Evolutionary conservation across 2,329 filamentous ascomycete species (phyloP).

Genomic region (Exserohilum rostratum): DNA sequence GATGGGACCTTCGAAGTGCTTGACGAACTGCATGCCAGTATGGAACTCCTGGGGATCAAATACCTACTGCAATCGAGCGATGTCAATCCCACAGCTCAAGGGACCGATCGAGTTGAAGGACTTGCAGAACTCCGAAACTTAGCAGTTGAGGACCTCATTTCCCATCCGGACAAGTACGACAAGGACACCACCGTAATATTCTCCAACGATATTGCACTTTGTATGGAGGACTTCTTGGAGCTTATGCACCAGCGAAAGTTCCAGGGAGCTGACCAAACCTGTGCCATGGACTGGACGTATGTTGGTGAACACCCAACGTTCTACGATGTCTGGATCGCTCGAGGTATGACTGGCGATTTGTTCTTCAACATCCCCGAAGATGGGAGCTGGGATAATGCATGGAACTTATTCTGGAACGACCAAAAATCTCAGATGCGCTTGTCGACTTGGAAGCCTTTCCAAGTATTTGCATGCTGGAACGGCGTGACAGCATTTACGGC

Average conservation of each 20-base stretch:
- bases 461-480: slow-evolving; percentile 68
- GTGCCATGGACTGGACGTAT: slow-evolving; percentile 65
- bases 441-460: slow-evolving; percentile 55
- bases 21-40: slow-evolving; percentile 45
- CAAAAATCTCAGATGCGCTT: slow-evolving; percentile 45
- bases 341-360: slow-evolving; percentile 59
- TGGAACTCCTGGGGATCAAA: slow-evolving; percentile 45
- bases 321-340: slow-evolving; percentile 64
- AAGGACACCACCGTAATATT: slow-evolving; percentile 89
- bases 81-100: slow-evolving; percentile 49
- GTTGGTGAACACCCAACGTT: slow-evolving; percentile 55
- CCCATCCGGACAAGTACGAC: slow-evolving; percentile 83
- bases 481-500: slow-evolving; percentile 60
- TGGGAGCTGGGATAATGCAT: slow-evolving; percentile 53
- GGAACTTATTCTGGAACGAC: slow-evolving; percentile 58
- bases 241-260: slow-evolving; percentile 56
- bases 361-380: slow-evolving; percentile 62
- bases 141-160: slow-evolving; percentile 56
- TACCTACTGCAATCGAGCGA: slow-evolving; percentile 55
- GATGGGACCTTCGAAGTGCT: slow-evolving; percentile 63
- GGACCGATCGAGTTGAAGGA: slow-evolving; percentile 52
- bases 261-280: slow-evolving; percentile 62
- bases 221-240: slow-evolving; percentile 63
- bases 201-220: slow-evolving; percentile 75
- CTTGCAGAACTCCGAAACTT: slow-evolving; percentile 61